phyloP scores from a whole-genome alignment of 768 basidiomycete genomes.

The Arthromyces matolae region DNA sequence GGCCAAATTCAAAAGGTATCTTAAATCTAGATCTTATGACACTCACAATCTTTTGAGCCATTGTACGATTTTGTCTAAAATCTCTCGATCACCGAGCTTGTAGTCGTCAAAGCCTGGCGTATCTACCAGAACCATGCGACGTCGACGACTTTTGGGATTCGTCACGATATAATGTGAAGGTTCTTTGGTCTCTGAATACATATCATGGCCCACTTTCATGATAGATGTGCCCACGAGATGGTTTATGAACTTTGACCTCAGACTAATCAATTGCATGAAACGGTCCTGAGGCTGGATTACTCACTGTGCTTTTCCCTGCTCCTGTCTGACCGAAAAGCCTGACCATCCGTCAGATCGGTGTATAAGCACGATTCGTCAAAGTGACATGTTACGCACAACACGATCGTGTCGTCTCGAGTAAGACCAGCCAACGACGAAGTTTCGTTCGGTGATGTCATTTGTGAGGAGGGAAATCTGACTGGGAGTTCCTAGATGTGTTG shows the following conservation, averaged over 20 bases:
- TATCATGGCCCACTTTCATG: not conserved
- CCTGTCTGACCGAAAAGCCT: not conserved
- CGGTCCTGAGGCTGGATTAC: not conserved
- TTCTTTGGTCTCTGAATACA: not conserved
- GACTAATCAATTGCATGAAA: too few species aligned
- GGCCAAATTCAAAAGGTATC: too few species aligned
- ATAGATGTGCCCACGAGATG: not conserved
- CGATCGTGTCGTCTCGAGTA: too few species aligned
- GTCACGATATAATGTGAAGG: not conserved
- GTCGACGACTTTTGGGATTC: not conserved
- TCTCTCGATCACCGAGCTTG: not conserved
- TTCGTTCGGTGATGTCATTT: too few species aligned
- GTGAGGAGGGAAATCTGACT: too few species aligned
- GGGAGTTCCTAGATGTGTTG: too few species aligned
- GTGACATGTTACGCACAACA: too few species aligned
- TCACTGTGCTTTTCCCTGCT: not conserved
- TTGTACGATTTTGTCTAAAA: not conserved
- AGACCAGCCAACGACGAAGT: too few species aligned
- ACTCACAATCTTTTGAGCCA: not conserved
- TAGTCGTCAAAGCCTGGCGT: slow-evolving; percentile 5
- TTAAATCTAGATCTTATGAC: too few species aligned
- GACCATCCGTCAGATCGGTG: too few species aligned
- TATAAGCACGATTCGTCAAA: too few species aligned
- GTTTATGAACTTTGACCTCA: slow-evolving; percentile 1
- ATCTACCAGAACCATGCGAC: not conserved